A percentile compares a stretch with the other conserved stretches of the same genome.
Conservation (phyloP, 805 yeast species). For the Myxozyma mucilagina region DNA sequence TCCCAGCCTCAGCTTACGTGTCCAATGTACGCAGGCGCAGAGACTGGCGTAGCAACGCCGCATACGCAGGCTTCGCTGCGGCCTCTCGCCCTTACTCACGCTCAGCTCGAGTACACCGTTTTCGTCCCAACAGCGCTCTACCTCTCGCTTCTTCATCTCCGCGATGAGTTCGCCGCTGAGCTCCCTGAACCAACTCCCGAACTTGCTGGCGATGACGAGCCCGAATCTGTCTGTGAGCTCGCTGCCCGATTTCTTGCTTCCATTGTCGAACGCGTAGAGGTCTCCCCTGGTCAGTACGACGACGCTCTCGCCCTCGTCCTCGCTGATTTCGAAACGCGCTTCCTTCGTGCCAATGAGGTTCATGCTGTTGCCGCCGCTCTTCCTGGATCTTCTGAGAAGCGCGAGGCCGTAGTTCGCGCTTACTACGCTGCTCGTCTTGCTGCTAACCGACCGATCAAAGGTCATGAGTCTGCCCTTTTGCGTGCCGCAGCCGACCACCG, state of each 20-base stretch:
- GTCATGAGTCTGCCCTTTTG: conserved; percentile 61
- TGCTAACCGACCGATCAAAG: conserved; percentile 51
- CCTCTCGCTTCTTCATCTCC: conserved; percentile 80
- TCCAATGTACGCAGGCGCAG: conserved; percentile 33
- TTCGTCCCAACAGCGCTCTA: conserved; percentile 81
- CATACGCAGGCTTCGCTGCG: conserved; percentile 56
- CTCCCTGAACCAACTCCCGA: conserved; percentile 76
- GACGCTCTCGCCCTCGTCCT: conserved; percentile 71
- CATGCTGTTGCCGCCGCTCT: conserved; percentile 82
- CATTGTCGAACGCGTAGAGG: conserved; percentile 42
- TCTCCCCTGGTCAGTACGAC: conserved; percentile 55
- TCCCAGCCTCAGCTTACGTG: no score
- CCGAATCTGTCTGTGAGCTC: conserved; percentile 80
- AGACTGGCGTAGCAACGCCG: conserved; percentile 48
- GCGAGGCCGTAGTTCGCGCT: conserved; percentile 71
- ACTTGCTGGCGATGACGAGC: conserved; percentile 83
- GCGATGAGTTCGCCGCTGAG: conserved; percentile 76
- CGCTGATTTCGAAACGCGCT: conserved; percentile 81
- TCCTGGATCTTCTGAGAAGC: conserved; percentile 57
- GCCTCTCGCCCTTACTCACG: conserved; percentile 82
- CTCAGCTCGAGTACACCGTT: conserved; percentile 82
- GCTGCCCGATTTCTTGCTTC: conserved; percentile 78
- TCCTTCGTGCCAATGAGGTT: conserved; percentile 73
- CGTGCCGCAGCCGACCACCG: conserved; percentile 55
- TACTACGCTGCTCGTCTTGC: conserved; percentile 65